Base-by-base conservation (phyloP, 2,329 filamentous ascomycete genomes). In the Helotiales sp. region DNA sequence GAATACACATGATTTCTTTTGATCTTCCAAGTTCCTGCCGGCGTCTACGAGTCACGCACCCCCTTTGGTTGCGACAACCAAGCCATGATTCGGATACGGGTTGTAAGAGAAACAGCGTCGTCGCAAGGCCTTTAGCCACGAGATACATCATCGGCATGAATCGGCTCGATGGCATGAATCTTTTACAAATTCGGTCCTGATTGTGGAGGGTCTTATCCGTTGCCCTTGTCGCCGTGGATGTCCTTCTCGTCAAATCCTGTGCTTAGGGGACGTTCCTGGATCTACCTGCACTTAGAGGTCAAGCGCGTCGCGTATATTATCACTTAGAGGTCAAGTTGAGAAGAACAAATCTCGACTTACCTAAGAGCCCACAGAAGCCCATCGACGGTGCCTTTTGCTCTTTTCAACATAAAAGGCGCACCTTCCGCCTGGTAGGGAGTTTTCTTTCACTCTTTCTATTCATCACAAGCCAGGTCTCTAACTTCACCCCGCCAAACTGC, bases 231-330 rank as follows among this genome's bases (percentile, higher is more conserved):
- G 37, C 13, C 30, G 34, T 65, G 61, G 32, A 52, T 50, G n/a
- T 37, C 61, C 13, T 47, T n/a, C 55, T 69, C 69, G 67, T 61
- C 59, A 62, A 62, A 57, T 65, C 65, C 67, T 72, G 69, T 64
- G 63, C 63, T 73, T 73, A 73, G 67, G 63, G 71, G 55, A 65
- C 45, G 22, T 20, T 17, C 45, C 37, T 43, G 60, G 58, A 43
- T 62, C 54, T 47, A 69, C 63, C 64, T 66, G 61, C 64, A 62
- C 64, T 66, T 64, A 63, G 57, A 32, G 61, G 58, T 49, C 47
- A 49, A 61, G 65, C 58, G 64, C 69, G 49, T 71, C 70, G 70
- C 67, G 63, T 72, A 74, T 50, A 68, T 67, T 71, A 67, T 69
- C 67, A 70, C 69, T 74, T 74, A 72, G 64, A 62, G 67, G 72